phyloP scores from a whole-genome alignment of 2,329 filamentous ascomycete species.

The Calonectria honghensis region DNA sequence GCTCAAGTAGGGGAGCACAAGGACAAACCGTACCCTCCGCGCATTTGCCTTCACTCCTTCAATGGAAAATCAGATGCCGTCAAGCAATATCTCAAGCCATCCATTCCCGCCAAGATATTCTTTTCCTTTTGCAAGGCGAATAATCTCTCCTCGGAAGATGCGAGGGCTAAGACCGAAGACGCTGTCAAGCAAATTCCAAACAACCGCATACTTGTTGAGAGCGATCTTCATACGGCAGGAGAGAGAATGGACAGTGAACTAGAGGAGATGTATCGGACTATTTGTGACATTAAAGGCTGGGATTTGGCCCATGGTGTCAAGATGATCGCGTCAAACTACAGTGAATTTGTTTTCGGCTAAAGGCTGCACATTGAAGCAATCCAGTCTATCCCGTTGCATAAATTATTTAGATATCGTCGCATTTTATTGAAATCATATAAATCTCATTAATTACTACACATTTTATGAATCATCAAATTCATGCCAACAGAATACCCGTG shows the following conservation, averaged over 20 bases:
- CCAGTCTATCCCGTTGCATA: neutral
- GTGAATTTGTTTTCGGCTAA: slow-evolving; percentile 80
- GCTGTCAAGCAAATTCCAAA: slow-evolving; percentile 83
- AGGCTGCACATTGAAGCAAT: neutral
- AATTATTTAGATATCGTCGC: neutral
- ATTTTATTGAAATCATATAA: neutral
- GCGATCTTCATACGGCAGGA: slow-evolving; percentile 88
- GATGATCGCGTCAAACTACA: slow-evolving; percentile 83
- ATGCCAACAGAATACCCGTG: neutral
- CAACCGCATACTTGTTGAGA: slow-evolving; percentile 86
- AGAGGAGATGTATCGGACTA: slow-evolving; percentile 80
- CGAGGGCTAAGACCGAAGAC: slow-evolving; percentile 70
- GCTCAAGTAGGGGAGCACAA: slow-evolving; percentile 56
- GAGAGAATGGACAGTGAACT: slow-evolving; percentile 84
- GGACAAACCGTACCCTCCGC: slow-evolving; percentile 78
- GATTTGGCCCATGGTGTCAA: slow-evolving; percentile 79
- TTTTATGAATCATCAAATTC: neutral
- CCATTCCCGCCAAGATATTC: slow-evolving; percentile 83
- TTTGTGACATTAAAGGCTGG: slow-evolving; percentile 87
- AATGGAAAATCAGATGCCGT: slow-evolving; percentile 84
- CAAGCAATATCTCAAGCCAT: slow-evolving; percentile 83
- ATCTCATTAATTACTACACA: neutral
- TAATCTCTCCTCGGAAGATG: slow-evolving; percentile 77
- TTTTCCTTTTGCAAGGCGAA: slow-evolving; percentile 91
- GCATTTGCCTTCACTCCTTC: slow-evolving; percentile 93